Conservation (phyloP, 2,329 filamentous ascomycete species). For the Raffaelea deltoideospora region DNA sequence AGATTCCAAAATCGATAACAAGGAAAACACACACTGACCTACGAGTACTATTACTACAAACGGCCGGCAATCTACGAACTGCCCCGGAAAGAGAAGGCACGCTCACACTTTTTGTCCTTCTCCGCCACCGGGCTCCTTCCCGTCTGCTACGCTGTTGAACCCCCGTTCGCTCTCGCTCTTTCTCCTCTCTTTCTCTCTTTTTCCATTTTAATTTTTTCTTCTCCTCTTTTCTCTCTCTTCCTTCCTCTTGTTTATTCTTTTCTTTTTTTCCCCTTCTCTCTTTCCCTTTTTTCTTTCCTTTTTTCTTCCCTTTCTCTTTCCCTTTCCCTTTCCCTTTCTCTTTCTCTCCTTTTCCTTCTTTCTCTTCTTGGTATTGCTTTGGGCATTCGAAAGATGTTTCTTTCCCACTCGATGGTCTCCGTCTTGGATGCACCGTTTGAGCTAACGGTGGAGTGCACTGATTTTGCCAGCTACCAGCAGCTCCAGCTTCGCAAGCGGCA, state of each 20-base stretch:
- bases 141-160: too few species aligned
- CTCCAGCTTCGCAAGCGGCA: constrained; percentile 4
- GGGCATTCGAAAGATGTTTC: constrained; percentile 43
- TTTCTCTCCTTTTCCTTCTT: not conserved
- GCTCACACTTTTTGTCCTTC: too few species aligned
- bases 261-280: constrained; percentile 1
- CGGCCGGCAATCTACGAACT: too few species aligned
- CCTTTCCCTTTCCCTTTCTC: constrained; percentile 2
- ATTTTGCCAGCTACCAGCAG: constrained; percentile 12
- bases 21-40: too few species aligned
- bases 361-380: too few species aligned
- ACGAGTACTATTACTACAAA: too few species aligned
- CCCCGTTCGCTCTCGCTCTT: not conserved
- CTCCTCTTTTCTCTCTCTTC: not conserved
- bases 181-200: not conserved
- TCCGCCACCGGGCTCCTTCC: too few species aligned
- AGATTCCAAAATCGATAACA: too few species aligned
- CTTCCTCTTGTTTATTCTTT: too few species aligned
- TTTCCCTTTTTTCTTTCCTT: not conserved
- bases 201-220: not conserved
- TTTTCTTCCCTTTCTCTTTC: not conserved
- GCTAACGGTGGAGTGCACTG: constrained; percentile 18
- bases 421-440: constrained; percentile 26
- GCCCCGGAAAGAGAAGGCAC: too few species aligned
- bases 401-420: constrained; percentile 33